Evolutionary conservation across 805 yeast genomes (phyloP).

Genomic region (Metschnikowia anglica): DNA sequence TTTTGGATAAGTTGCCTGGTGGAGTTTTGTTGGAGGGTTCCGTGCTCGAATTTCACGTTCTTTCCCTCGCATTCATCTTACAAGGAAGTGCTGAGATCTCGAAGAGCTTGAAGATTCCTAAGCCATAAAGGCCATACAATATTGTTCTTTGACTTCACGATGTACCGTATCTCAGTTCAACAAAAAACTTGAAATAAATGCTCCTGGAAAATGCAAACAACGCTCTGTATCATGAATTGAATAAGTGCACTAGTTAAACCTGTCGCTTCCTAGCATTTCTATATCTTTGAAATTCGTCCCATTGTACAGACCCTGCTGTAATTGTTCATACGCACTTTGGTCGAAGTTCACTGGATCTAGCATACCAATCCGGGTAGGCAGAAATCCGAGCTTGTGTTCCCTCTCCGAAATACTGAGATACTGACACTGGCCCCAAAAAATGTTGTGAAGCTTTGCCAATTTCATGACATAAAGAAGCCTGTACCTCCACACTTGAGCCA

Average conservation of each 20-base stretch:
- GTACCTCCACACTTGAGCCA: conserved; percentile 20
- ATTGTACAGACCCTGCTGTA: conserved; percentile 30
- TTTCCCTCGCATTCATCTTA: conserved; percentile 58
- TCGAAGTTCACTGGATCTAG: conserved; percentile 40
- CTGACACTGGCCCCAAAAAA: conserved; percentile 41
- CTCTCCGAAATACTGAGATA: conserved; percentile 31
- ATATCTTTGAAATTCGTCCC: conserved; percentile 26
- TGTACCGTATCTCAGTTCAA: not conserved
- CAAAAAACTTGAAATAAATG: not conserved
- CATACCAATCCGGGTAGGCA: conserved; percentile 32
- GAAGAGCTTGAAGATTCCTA: conserved; percentile 87
- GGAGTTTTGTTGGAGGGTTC: conserved; percentile 59
- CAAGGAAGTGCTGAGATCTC: conserved; percentile 93
- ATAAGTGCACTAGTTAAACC: conserved; percentile 1
- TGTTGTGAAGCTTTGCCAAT: conserved; percentile 29
- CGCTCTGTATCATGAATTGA: not conserved
- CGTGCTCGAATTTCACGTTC: conserved; percentile 71
- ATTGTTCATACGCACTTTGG: conserved; percentile 24
- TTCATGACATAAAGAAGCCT: conserved; percentile 22
- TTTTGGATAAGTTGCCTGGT: conserved; percentile 58
- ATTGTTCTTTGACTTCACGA: not conserved
- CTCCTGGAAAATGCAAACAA: not conserved
- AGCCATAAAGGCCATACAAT: conserved; percentile 46
- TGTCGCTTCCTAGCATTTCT: conserved; percentile 14
- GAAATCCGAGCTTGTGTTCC: conserved; percentile 27